A percentile compares a stretch with the other conserved stretches of the same genome.
Conservation (phyloP, 129 eudicot species). For the Flaveria trinervia region DNA sequence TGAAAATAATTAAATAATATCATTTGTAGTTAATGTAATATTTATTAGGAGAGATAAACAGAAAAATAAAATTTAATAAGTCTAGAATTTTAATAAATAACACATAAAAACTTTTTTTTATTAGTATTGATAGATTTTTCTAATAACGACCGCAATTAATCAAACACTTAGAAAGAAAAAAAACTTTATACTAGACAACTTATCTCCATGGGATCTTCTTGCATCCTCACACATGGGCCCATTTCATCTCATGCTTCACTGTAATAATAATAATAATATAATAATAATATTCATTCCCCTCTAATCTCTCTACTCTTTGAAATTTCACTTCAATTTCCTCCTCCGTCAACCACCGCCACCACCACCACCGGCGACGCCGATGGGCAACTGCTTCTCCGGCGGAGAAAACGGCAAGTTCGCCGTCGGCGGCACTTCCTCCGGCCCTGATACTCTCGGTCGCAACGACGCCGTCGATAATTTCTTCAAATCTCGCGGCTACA, state of each 20-base stretch:
- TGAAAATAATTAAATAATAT: too few relatives aligned
- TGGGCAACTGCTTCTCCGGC: conserved; percentile 97
- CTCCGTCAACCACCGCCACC: conserved; percentile 18
- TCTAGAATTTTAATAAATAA: too few relatives aligned
- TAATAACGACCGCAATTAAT: too few relatives aligned
- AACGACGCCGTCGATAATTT: conserved; percentile 84
- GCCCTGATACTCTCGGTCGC: conserved; percentile 30
- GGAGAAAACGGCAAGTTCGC: conserved; percentile 60
- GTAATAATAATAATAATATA: conserved; percentile 24
- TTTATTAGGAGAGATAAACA: too few relatives aligned
- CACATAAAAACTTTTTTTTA: too few relatives aligned
- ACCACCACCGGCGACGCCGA: not conserved
- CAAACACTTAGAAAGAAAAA: too few relatives aligned
- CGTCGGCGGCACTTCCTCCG: conserved; percentile 63
- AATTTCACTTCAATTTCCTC: conserved; percentile 14
- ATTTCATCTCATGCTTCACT: conserved; percentile 17
- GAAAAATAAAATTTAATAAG: too few relatives aligned
- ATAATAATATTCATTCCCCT: conserved; percentile 8
- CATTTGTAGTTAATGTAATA: too few relatives aligned
- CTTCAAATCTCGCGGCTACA: conserved; percentile 62
- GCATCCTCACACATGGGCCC: conserved; percentile 25
- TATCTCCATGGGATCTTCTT: not conserved
- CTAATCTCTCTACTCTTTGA: not conserved
- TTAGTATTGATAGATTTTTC: too few relatives aligned
- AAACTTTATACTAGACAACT: too few relatives aligned